Conservation (phyloP, 257 asterid genomes). For the Przewalskia tangutica region DNA sequence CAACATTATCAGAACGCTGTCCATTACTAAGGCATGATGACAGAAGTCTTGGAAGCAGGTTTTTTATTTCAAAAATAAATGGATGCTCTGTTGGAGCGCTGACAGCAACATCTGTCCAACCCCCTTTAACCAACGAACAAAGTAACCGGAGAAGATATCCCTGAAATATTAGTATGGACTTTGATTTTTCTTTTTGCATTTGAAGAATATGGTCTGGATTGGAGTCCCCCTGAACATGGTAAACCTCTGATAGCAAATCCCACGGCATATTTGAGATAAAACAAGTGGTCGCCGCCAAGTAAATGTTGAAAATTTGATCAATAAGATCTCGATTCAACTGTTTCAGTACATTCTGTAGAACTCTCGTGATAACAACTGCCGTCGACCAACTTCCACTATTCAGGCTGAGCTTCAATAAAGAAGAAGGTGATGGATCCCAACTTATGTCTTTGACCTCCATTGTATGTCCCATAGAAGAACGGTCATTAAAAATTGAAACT, state of each 20-base stretch:
- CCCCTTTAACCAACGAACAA: constrained; percentile 46
- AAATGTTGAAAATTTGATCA: constrained; percentile 26
- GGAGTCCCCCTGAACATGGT: constrained; percentile 19
- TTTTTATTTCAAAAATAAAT: constrained; percentile 26
- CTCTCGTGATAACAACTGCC: constrained; percentile 42
- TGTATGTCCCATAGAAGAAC: constrained; percentile 14
- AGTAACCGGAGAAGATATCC: constrained; percentile 59
- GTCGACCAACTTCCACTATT: constrained; percentile 31
- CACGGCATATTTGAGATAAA: constrained; percentile 37
- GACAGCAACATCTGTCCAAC: constrained; percentile 23
- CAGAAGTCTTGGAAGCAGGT: constrained; percentile 45
- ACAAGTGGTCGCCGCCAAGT: constrained; percentile 32
- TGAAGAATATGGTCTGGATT: constrained; percentile 11
- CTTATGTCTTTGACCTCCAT: constrained; percentile 17
- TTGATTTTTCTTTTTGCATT: constrained; percentile 13
- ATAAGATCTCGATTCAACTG: constrained; percentile 37
- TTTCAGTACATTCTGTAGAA: constrained; percentile 54
- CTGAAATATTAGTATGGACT: constrained; percentile 27
- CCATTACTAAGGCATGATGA: constrained; percentile 38
- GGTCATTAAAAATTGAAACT: constrained; percentile 23
- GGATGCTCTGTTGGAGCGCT: constrained; percentile 13
- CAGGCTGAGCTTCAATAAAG: constrained; percentile 29
- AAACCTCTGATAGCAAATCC: constrained; percentile 32
- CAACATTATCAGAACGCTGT: constrained; percentile 20
- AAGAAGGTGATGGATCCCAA: constrained; percentile 18